Base-by-base conservation (phyloP, 2,329 filamentous ascomycete genomes). In the Neurospora sp. region DNA sequence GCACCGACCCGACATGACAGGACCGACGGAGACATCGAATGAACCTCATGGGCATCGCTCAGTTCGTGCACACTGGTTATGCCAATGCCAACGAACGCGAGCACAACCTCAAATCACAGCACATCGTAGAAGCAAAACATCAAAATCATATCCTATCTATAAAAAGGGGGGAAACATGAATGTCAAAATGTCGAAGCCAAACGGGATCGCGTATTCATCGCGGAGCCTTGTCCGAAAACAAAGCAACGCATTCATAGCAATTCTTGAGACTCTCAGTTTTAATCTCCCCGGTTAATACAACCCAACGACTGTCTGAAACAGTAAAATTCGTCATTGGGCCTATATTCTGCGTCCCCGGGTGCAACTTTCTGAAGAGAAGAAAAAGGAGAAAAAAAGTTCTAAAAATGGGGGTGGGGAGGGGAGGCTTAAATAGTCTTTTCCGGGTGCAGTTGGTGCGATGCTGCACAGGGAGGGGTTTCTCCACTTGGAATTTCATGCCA, bases 201-300 rank as follows among this genome's bases (percentile, higher is more conserved):
- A 89, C 86, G 86, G 86, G 85, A 88, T 84, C 84, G 85, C 82
- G 82, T 82, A 85, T 76, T 81, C 79, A 86, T 81, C 80, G 80
- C 73, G 52, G 70, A 75, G 39, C 42, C 46, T 52, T 23, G 19
- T 19, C 39, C 46, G 15, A 67, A 39, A 43, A 39, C 17, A 19
- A 46, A 11, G 17, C 36, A 66, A 66, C 40, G 77, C 79, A 81
- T 83, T 84, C 86, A 81, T 86, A 84, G 83, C 85, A 87, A 88
- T 89, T 88, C 86, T 88, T 88, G 80, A 87, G 87, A 85, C 85
- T 82, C 84, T 62, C 86, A 83, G 77, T 79, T 84, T 83, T 78
- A 72, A 78, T 89, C 84, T 88, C 78, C 86, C 86, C 85, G 82
- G 83, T 77, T 82, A 81, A 83, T 85, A 84, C 86, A 88, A 87